Conservation (phyloP, 306 rosid species). For the Dryas alaskensis region DNA sequence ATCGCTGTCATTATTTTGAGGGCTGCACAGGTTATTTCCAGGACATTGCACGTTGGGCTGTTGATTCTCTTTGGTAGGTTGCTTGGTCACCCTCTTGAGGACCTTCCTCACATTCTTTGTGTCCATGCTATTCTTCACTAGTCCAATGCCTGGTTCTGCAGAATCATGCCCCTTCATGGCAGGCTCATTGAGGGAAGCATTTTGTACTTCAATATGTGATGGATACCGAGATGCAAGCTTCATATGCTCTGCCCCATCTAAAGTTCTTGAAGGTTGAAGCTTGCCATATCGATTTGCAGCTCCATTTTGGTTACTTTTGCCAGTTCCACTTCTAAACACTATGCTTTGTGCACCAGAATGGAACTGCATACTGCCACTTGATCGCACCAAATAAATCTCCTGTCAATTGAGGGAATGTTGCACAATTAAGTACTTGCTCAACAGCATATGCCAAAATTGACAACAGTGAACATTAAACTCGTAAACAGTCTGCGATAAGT, state of each 20-base stretch:
- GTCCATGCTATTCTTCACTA: too few species aligned
- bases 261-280: constrained; percentile 19
- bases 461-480: not conserved
- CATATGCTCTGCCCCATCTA: not conserved
- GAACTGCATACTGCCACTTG: not conserved
- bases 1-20: constrained; percentile 25
- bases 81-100: not conserved
- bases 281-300: constrained; percentile 15
- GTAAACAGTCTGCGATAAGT: not conserved
- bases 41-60: not conserved
- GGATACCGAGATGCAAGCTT: not conserved
- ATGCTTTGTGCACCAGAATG: constrained; percentile 13
- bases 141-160: too few species aligned
- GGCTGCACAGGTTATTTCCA: not conserved
- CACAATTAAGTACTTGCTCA: not conserved
- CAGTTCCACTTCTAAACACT: constrained; percentile 6
- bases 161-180: not conserved
- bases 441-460: not conserved
- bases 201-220: not conserved
- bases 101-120: not conserved
- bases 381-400: constrained; percentile 29
- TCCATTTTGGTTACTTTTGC: not conserved
- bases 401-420: constrained; percentile 13
- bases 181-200: not conserved
- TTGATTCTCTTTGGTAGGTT: constrained; percentile 1